Conservation (phyloP, 2,329 filamentous ascomycete genomes). For the Huntiella decipiens region DNA sequence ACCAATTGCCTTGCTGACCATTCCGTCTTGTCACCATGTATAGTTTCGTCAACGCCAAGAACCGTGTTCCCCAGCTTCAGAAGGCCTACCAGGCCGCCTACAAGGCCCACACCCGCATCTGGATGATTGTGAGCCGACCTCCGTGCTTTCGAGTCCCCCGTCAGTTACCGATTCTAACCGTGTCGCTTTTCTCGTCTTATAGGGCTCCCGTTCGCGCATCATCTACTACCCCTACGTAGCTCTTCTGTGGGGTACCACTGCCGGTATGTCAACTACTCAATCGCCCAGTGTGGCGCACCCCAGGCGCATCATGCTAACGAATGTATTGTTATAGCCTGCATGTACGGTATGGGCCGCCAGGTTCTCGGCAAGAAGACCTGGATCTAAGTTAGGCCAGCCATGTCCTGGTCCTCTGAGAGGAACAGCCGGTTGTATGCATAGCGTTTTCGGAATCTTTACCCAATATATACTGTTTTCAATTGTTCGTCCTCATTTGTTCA, state of each 20-base stretch:
- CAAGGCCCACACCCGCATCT: constrained; percentile 48
- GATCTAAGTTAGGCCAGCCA: constrained; percentile 27
- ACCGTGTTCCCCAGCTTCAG: constrained; percentile 60
- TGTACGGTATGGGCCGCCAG: constrained; percentile 60
- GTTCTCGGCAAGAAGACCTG: constrained; percentile 63
- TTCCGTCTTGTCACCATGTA: constrained; percentile 10
- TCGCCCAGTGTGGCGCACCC: neutral
- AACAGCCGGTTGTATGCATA: neutral
- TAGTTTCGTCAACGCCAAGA: constrained; percentile 50
- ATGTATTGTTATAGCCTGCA: constrained; percentile 22
- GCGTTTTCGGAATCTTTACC: neutral
- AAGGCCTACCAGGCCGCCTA: constrained; percentile 56
- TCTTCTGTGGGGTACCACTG: constrained; percentile 41
- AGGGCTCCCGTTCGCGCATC: constrained; percentile 46
- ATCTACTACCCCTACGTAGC: constrained; percentile 51
- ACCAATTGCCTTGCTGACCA: too few species aligned
- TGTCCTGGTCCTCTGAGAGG: neutral
- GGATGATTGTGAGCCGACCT: constrained; percentile 50
- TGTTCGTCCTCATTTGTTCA: neutral
- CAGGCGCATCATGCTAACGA: constrained; percentile 12
- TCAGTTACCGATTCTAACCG: constrained; percentile 10
- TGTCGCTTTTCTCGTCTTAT: constrained; percentile 8
- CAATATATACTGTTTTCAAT: neutral
- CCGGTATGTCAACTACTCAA: constrained; percentile 29
- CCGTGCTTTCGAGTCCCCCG: constrained; percentile 13